Conservation (phyloP, 106 monocot species). For the Alisma plantagoaquatica region DNA sequence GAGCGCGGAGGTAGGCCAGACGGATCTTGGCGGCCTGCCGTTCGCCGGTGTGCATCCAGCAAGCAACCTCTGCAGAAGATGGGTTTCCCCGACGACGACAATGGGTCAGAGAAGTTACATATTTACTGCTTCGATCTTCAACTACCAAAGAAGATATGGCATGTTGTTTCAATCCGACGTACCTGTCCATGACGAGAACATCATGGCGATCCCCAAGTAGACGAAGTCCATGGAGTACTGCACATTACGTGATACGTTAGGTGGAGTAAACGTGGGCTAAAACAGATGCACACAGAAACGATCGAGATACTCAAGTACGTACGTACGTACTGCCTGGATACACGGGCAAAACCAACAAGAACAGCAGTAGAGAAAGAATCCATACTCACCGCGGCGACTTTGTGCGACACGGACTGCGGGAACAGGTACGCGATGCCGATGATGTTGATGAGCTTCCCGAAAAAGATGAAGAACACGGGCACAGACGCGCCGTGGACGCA, state of each 20-base stretch:
- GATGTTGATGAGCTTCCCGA: conserved; percentile 97
- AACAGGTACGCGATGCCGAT: conserved; percentile 92
- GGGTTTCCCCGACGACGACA: too few relatives aligned
- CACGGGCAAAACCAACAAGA: too few relatives aligned
- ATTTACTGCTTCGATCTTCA: too few relatives aligned
- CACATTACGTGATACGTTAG: background rate
- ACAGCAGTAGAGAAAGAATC: too few relatives aligned
- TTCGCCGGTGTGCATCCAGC: conserved; percentile 99
- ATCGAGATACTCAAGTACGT: too few relatives aligned
- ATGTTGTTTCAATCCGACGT: conserved; percentile 2
- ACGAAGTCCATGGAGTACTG: conserved; percentile 98
- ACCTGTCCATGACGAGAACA: conserved; percentile 97
- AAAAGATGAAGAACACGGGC: conserved; percentile 98
- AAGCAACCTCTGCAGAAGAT: conserved; percentile 81
- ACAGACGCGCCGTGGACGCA: conserved; percentile 93
- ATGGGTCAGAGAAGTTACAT: too few relatives aligned
- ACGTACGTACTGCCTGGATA: too few relatives aligned
- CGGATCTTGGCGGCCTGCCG: conserved; percentile 97
- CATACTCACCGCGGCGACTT: conserved; percentile 66
- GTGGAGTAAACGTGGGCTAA: too few relatives aligned
- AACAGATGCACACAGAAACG: background rate
- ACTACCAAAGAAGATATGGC: too few relatives aligned
- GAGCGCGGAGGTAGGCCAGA: conserved; percentile 60
- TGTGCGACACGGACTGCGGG: conserved; percentile 60
- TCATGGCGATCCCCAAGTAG: conserved; percentile 60